A percentile compares a stretch with the other conserved stretches of the same genome.
Evolutionary conservation across 352 stramenopile genomes (phyloP).

Genomic region (Phytophthora pisi): DNA sequence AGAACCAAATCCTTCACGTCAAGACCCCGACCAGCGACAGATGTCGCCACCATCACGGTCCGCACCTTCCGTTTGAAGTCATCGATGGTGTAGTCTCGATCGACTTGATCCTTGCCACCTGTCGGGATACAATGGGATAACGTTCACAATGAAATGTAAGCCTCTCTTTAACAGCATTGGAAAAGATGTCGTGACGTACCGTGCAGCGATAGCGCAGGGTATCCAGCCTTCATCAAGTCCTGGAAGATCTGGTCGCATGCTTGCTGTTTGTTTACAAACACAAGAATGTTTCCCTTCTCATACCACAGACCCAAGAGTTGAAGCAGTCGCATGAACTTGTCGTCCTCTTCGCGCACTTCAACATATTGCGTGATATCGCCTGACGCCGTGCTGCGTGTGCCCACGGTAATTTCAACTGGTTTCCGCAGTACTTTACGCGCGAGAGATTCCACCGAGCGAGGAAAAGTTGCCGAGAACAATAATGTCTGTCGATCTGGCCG

Average conservation of each 20-base stretch:
- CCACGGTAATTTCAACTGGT: conserved; percentile 97
- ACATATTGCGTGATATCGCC: conserved; percentile 98
- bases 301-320: conserved; percentile 97
- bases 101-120: conserved; percentile 99
- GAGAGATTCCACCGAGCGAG: conserved; percentile 91
- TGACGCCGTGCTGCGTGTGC: conserved; percentile 94
- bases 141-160: no score
- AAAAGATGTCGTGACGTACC: conserved; percentile 45
- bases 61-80: conserved; percentile 98
- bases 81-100: conserved; percentile 98
- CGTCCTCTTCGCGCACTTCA: conserved; percentile 98
- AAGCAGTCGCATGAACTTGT: conserved; percentile 99
- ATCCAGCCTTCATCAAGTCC: conserved; percentile 96
- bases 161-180: no score
- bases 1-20: conserved; percentile 98
- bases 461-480: conserved; percentile 99
- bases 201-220: conserved; percentile 96
- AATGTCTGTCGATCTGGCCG: conserved; percentile 92
- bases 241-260: conserved; percentile 97
- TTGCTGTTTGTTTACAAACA: conserved; percentile 99
- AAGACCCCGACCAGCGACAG: conserved; percentile 96
- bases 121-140: conserved; percentile 10
- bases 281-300: conserved; percentile 97
- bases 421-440: conserved; percentile 92
- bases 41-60: conserved; percentile 95